A percentile compares a stretch with the other conserved stretches of the same genome.
Conservation (phyloP, 495 filamentous ascomycete genomes). For the Mytilinidion resinicola region DNA sequence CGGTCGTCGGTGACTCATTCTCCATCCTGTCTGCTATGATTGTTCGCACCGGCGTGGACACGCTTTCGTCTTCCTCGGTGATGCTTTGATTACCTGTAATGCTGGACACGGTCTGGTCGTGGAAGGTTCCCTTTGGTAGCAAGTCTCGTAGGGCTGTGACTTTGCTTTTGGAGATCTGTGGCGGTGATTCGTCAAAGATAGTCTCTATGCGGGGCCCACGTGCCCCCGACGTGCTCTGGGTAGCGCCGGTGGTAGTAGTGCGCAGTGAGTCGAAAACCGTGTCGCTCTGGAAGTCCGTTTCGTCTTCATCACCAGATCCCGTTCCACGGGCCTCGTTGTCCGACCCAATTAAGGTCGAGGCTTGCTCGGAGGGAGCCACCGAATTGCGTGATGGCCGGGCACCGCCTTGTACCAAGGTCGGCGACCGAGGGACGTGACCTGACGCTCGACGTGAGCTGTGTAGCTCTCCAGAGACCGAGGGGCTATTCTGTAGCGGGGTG, state of each 20-base stretch:
- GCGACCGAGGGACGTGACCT: conserved; percentile 28
- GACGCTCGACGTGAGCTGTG: conserved; percentile 1
- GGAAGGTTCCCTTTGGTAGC: conserved; percentile 42
- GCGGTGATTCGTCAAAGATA: conserved; percentile 76
- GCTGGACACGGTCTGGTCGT: conserved; percentile 31
- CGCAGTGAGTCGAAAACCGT: conserved; percentile 87
- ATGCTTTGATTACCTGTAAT: conserved; percentile 45
- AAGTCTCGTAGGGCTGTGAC: conserved; percentile 52
- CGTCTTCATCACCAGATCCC: conserved; percentile 74
- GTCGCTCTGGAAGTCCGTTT: conserved; percentile 80
- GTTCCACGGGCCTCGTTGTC: conserved; percentile 72
- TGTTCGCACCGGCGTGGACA: conserved; percentile 49
- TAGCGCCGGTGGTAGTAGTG: conserved; percentile 53
- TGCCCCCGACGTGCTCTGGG: conserved; percentile 49
- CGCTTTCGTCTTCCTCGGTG: conserved; percentile 59
- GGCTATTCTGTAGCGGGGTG: conserved; percentile 1
- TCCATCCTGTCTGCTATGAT: conserved; percentile 16
- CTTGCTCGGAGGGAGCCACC: conserved; percentile 57
- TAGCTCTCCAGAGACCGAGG: conserved; percentile 10
- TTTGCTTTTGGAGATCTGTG: conserved; percentile 51
- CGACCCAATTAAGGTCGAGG: conserved; percentile 76
- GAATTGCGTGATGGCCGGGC: conserved; percentile 29
- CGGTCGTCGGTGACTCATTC: conserved; percentile 13
- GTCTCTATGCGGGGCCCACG: conserved; percentile 64
- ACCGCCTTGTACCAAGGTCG: conserved; percentile 31